Base-by-base conservation (phyloP, 768 basidiomycete species). In the Pleurotus giganteus region DNA sequence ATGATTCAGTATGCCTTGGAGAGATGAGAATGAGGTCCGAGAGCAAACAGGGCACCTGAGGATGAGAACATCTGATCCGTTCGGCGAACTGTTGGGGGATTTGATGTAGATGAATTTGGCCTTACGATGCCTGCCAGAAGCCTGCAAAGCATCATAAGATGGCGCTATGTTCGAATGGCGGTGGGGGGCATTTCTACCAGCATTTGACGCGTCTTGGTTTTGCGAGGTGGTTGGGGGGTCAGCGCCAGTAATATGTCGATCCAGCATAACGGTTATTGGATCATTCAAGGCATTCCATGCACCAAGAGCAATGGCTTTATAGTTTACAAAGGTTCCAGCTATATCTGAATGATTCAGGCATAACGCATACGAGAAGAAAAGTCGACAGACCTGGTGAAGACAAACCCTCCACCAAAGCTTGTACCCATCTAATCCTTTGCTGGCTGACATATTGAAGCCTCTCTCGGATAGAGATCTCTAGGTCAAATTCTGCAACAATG, bases 1-100 rank as follows among this genome's bases (percentile, higher is more conserved):
- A 56, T 83, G 81, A 60, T 81, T 82, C 26, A 80, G 71, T 13
- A 83, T 71, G 3, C 80, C 81, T 64, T 83, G 81, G 1, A 82
- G 70, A 4, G 76, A 75, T 4, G 73, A 74, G 56, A 83, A 83
- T 0, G 73, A 60, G 1, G 72, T 76, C 43, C 77, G 73, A 17
- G 63, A 61, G 55, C 80, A 82, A 36, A 62, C 61, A 1, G 80
- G 78, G 51, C 81, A 83, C 49, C 69, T 71, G 29, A 83, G 63
- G 21, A 80, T 60, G 46, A 57, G 56, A 3, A 63, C 28, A 44
- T 57, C 45, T 47, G 69, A 59, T 39, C 64, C 65, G 24, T 65
- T 58, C 36, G 58, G 57, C 31, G 56, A 60, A 46, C 47, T 62
- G 31, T 65, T 62, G 12, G 60, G 58, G 36, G 73, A 72, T 34